Evolutionary conservation across 2,329 filamentous ascomycete genomes (phyloP), one percentile per base, ranked within the genome.

Genomic region (Zymoseptoria brevis): DNA sequence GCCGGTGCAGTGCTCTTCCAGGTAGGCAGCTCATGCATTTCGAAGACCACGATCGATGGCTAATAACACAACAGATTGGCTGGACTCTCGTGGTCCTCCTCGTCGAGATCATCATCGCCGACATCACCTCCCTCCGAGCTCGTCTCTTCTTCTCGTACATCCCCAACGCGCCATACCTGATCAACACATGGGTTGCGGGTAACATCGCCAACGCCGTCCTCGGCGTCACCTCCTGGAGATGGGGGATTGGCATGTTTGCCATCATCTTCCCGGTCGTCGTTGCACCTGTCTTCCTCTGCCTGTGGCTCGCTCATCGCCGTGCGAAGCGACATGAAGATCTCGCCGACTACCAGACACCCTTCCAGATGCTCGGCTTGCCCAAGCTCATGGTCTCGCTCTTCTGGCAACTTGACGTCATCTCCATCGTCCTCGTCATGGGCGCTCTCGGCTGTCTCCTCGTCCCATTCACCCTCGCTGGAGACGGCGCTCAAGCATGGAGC

Each of bases 111-210:
- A 79, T 88, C 60, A 75, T 87, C 52, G 84, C 79, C 51, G 85
- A 88, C 64, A 77, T 84, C 24, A 86, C 84, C 1, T 87, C 85
- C 1, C 80, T 83, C 6, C 80, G 83, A 13, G 77, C 82, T 9
- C 83, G 85, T 67, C 75, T 87, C 8, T 75, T 87, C 64, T 87
- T 86, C 75, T 85, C 81, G 53, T 87, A 85, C 67, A 74, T 87
- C n/a, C 83, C 83, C 0, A 80, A 81, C 0, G 68, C 79, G 2
- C 83, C 83, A 0, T 85, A 84, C 65, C 67, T 86, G 51, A 75
- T 77, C 69, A 87, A 86, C 66, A 83, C 83, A 0, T 87, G 84
- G 84, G 77, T 86, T 13, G 82, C 81, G 61, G 84, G 84, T 19
- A 79, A 82, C 61, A 73, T 87, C 54, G 79, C 81, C 0, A 68